Base-by-base conservation (phyloP, 1,284 basidiomycete species). In the Trichosporon ovoides region DNA sequence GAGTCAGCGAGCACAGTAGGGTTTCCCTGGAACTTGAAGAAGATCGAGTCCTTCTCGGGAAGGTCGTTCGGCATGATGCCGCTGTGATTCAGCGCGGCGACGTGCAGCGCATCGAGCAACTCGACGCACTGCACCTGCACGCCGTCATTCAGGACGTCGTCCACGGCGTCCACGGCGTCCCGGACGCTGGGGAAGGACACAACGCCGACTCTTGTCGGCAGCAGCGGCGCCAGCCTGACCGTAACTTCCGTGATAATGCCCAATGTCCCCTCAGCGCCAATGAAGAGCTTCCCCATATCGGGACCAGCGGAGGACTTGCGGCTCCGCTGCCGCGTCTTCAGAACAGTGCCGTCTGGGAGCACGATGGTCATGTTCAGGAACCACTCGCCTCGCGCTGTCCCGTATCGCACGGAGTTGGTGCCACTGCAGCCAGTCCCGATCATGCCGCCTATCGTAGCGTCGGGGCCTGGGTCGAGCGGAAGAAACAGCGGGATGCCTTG, bases 211-310 rank as follows among this genome's bases (percentile, higher is more conserved):
- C 73, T 77, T 10, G 86, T 91, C 3, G 87, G 88, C 12, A 89
- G 77, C 1, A 87, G 71, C 0, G 91, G 91, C 0, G 89, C 82
- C 3, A 95, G 80, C 2, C 87, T 81, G 54, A 94, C 81, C 0
- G 91, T 93, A 0, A 87, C 89, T 81, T 95, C 92, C 0, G 90
- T 93, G 24, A 96, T 82, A 55, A 97, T 89, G 0, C 93, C 93
- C 20, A 96, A 78, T 0, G 92, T 96, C 0, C 93, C 93, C 72
- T 97, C 93, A 0, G 91, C 89, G 20, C 93, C 92, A 54, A 95
- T 88, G 76, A 97, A 96, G 19, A 96, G 77, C 67, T 93, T 91
- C 0, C 91, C 92, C 4, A 85, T 80, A 67, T 97, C 91, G 46
- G 91, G 92, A 0, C 93, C 93, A 0, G 91, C 90, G 0, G 89